Evolutionary conservation across 129 eudicot species (phyloP).

Genomic region (Rutidosis leptorrhynchoides): DNA sequence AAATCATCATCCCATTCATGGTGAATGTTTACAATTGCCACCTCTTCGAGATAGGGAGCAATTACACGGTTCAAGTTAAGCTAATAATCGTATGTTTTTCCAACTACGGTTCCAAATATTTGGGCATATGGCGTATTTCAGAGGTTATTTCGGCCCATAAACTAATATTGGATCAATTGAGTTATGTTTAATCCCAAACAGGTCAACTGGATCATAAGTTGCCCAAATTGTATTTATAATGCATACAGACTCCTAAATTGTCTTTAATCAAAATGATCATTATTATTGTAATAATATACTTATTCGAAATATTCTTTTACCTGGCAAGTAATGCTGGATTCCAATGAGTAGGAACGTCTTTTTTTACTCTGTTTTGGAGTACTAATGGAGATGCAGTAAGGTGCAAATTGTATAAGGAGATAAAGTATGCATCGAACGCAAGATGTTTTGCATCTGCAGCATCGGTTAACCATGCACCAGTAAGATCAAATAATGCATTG

Average conservation of each 20-base stretch:
- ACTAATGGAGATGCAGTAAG: slow-evolving; percentile 73
- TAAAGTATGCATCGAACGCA: slow-evolving; percentile 90
- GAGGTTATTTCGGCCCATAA: not conserved
- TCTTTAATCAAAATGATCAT: not conserved
- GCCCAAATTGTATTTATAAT: not conserved
- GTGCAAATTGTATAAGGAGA: slow-evolving; percentile 75
- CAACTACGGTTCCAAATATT: not conserved
- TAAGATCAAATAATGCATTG: slow-evolving; percentile 81
- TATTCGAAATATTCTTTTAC: slow-evolving; percentile 29
- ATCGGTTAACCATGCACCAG: slow-evolving; percentile 87
- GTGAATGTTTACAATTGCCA: not conserved
- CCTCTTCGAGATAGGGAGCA: not conserved
- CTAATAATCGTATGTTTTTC: not conserved
- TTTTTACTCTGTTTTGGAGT: slow-evolving; percentile 69
- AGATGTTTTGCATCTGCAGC: slow-evolving; percentile 74
- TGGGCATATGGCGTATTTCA: not conserved
- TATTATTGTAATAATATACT: not conserved
- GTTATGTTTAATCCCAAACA: not conserved
- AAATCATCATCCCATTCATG: not conserved
- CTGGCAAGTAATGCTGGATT: slow-evolving; percentile 84
- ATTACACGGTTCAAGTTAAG: not conserved
- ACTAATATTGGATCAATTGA: not conserved
- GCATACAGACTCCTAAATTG: not conserved
- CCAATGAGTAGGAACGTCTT: slow-evolving; percentile 90
- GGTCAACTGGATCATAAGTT: not conserved